phyloP scores from a whole-genome alignment of 2,329 filamentous ascomycete genomes.

The Chaetomiaceae sp. region DNA sequence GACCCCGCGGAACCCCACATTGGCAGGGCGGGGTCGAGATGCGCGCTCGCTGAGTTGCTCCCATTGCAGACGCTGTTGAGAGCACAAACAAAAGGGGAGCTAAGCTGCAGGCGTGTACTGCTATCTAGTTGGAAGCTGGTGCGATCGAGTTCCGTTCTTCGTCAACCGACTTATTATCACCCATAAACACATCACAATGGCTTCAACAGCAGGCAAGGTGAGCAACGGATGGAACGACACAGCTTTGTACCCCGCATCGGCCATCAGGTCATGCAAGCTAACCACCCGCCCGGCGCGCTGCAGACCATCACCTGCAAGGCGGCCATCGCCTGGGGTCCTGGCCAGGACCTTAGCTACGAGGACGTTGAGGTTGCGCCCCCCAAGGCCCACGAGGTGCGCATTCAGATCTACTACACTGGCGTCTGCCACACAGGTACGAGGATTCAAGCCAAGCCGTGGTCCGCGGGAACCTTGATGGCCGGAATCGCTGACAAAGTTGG shows the following conservation, averaged over 20 bases:
- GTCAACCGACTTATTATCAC: background rate
- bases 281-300: conserved; percentile 1
- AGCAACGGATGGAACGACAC: background rate
- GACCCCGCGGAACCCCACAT: conserved; percentile 19
- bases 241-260: conserved; percentile 8
- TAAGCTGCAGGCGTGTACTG: background rate
- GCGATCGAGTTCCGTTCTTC: background rate
- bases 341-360: conserved; percentile 81
- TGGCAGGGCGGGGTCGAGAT: conserved; percentile 5
- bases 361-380: conserved; percentile 88
- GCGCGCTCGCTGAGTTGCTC: background rate
- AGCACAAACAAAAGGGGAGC: conserved; percentile 2
- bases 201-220: conserved; percentile 25
- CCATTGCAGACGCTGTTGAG: background rate
- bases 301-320: conserved; percentile 96
- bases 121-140: background rate
- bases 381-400: conserved; percentile 88
- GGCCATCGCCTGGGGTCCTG: conserved; percentile 94
- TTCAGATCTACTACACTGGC: conserved; percentile 95
- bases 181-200: conserved; percentile 14
- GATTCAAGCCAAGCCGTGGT: background rate
- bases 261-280: background rate
- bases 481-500: background rate
- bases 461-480: conserved; percentile 7
- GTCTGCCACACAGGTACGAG: conserved; percentile 87